Evolutionary conservation across 2,329 filamentous ascomycete genomes (phyloP).

Genomic region (Penicillium sp.): DNA sequence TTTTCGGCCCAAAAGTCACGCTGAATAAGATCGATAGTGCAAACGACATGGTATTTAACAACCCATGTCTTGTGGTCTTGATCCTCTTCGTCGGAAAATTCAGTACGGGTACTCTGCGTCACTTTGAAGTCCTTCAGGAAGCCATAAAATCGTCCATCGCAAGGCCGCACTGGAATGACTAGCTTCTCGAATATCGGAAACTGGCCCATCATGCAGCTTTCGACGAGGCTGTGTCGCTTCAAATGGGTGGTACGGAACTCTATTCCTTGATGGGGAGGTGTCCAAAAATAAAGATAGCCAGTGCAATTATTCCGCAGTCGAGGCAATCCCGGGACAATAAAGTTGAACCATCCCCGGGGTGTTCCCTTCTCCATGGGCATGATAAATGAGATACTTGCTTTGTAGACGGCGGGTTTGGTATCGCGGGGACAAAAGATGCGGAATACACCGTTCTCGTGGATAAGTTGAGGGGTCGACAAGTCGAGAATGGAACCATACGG

Average conservation of each 20-base stretch:
- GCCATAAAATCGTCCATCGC: conserved; percentile 28
- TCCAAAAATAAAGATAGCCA: conserved; percentile 31
- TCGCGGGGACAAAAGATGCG: conserved; percentile 16
- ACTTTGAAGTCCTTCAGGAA: conserved; percentile 32
- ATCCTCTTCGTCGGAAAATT: conserved; percentile 1
- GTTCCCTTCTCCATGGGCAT: conserved; percentile 18
- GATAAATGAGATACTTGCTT: conserved; percentile 18
- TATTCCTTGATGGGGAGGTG: conserved; percentile 27
- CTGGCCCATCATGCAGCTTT: conserved; percentile 33
- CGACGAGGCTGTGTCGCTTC: conserved; percentile 25
- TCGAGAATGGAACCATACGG: not conserved
- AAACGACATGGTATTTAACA: conserved; percentile 29
- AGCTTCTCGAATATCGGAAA: conserved; percentile 25
- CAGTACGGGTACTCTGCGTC: conserved; percentile 6
- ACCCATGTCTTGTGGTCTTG: not conserved
- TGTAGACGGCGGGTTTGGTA: conserved; percentile 19
- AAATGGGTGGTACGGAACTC: conserved; percentile 32
- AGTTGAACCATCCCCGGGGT: conserved; percentile 27
- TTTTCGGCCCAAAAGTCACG: conserved; percentile 31
- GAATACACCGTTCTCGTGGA: conserved; percentile 19
- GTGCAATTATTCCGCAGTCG: conserved; percentile 22
- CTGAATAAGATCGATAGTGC: conserved; percentile 29
- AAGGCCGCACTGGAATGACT: conserved; percentile 29
- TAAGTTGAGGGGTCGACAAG: conserved; percentile 6
- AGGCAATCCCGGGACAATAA: conserved; percentile 32